Evolutionary conservation across 1,284 basidiomycete genomes (phyloP).

Genomic region (Ustilago xerochloae): DNA sequence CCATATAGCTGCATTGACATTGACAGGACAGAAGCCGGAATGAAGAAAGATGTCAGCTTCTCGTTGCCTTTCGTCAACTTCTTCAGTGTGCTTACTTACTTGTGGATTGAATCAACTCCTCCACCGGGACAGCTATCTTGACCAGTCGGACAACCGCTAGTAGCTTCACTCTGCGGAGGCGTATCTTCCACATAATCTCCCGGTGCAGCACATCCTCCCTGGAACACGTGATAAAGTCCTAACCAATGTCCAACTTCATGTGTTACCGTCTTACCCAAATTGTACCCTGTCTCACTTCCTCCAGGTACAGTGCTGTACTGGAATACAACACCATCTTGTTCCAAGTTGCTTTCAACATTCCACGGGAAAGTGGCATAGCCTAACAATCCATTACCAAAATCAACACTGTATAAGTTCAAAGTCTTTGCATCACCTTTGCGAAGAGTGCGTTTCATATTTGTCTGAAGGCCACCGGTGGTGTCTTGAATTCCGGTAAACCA

Average conservation of each 20-base stretch:
- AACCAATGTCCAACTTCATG: slow-evolving; percentile 72
- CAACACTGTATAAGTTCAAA: slow-evolving; percentile 73
- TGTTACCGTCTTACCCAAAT: slow-evolving; percentile 73
- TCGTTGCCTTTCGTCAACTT: background rate
- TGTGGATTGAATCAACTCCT: slow-evolving; percentile 49
- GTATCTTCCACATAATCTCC: slow-evolving; percentile 74
- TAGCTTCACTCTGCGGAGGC: slow-evolving; percentile 62
- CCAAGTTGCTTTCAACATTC: slow-evolving; percentile 10
- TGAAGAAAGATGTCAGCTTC: background rate
- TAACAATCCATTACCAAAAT: slow-evolving; percentile 40
- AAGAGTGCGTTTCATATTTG: slow-evolving; percentile 72
- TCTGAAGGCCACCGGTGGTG: slow-evolving; percentile 70
- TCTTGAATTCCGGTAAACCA: slow-evolving; percentile 73
- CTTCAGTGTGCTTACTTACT: slow-evolving; percentile 24
- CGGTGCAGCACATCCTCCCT: slow-evolving; percentile 72
- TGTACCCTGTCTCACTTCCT: slow-evolving; percentile 71
- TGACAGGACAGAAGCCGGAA: background rate
- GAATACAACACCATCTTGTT: slow-evolving; percentile 36
- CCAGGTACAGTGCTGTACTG: slow-evolving; percentile 71
- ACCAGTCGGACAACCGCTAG: slow-evolving; percentile 40
- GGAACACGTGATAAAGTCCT: slow-evolving; percentile 75
- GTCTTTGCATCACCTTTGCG: slow-evolving; percentile 70
- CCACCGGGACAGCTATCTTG: slow-evolving; percentile 45
- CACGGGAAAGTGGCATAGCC: slow-evolving; percentile 72
- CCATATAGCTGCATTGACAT: slow-evolving; percentile 39